Percentiles rank a stretch among this genome's conserved stretches.
Conservation (phyloP, 306 rosid species). For the Cucurbita ficifolia region DNA sequence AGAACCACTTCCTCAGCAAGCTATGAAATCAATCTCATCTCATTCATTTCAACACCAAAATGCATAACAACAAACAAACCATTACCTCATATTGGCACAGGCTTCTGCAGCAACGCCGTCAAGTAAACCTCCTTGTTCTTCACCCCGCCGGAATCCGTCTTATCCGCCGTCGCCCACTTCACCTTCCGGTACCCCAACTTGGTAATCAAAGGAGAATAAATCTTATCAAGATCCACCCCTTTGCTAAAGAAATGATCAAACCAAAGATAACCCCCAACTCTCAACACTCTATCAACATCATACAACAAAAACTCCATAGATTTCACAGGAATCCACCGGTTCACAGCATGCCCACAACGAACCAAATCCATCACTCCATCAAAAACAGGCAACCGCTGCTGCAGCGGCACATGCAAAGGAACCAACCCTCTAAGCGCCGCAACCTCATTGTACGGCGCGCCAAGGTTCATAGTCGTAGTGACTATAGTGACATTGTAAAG, state of each 20-base stretch:
- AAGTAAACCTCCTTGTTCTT: slow-evolving; percentile 73
- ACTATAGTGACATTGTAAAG: slow-evolving; percentile 52
- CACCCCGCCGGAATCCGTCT: slow-evolving; percentile 41
- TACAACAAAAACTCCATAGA: slow-evolving; percentile 68
- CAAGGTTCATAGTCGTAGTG: slow-evolving; percentile 77
- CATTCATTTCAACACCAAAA: background rate
- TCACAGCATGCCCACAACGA: slow-evolving; percentile 88
- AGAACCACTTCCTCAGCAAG: background rate
- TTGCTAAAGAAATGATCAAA: slow-evolving; percentile 80
- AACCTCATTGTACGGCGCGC: slow-evolving; percentile 64
- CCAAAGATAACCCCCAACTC: slow-evolving; percentile 89
- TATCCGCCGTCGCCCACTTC: slow-evolving; percentile 74
- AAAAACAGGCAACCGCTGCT: slow-evolving; percentile 76
- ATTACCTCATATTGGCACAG: slow-evolving; percentile 44
- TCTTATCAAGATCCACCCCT: slow-evolving; percentile 55
- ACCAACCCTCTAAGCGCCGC: slow-evolving; percentile 71
- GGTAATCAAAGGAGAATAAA: slow-evolving; percentile 62
- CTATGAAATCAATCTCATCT: background rate
- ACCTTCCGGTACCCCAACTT: slow-evolving; percentile 80
- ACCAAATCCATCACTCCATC: slow-evolving; percentile 78
- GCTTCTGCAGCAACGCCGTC: slow-evolving; percentile 85
- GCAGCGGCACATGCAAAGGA: slow-evolving; percentile 82
- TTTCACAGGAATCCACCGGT: slow-evolving; percentile 75
- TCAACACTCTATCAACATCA: slow-evolving; percentile 72
- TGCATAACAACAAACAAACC: background rate